Evolutionary conservation across 179 eudicot species (phyloP), one percentile per base, ranked within the genome.

Genomic region (Spinacia oleracea): DNA sequence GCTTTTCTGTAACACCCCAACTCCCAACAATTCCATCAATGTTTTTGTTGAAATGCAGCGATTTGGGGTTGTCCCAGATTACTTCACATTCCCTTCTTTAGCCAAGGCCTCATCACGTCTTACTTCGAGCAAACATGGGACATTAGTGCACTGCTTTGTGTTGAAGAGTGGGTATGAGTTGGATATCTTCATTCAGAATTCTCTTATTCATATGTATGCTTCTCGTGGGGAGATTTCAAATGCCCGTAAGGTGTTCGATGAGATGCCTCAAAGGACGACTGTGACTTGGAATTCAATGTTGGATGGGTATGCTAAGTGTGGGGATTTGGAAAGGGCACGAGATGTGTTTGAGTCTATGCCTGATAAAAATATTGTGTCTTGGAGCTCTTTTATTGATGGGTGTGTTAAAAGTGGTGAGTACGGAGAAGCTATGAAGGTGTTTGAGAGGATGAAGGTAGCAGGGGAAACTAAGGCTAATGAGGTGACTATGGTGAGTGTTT

Each of bases 401-500:
- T 90, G 84, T 82, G 97, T 93, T 15, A 93, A 90, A 85, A 82
- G 82, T 9, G 90, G 92, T 10, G 83, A 89, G 63, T 84, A 88
- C 75, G 43, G 53, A 5, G 88, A 90, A 79, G 97, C 91, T 38
- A 72, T 93, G 84, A 80, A 68, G 5, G 55, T 88, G 68, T 93
- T 93, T 55, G 85, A 79, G 79, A 86, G 83, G 79, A 93, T 91
- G 96, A 75, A 20, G 73, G 82, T 4, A 12, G 68, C n/a, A 5
- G 93, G 93, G 27, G 0, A 38, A 18, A 70, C 83, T 4, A 83
- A 84, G 87, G 90, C 89, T 2, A 91, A 91, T 81, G 93, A 89
- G 88, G 97, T 93, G 62, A 90, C 96, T 5, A 85, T 91, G 92
- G 96, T 91, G 77, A 91, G 97, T 81, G 90, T 90, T 76, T 83